phyloP scores from a whole-genome alignment of 495 filamentous ascomycete species.

The Choiromyces venosus region DNA sequence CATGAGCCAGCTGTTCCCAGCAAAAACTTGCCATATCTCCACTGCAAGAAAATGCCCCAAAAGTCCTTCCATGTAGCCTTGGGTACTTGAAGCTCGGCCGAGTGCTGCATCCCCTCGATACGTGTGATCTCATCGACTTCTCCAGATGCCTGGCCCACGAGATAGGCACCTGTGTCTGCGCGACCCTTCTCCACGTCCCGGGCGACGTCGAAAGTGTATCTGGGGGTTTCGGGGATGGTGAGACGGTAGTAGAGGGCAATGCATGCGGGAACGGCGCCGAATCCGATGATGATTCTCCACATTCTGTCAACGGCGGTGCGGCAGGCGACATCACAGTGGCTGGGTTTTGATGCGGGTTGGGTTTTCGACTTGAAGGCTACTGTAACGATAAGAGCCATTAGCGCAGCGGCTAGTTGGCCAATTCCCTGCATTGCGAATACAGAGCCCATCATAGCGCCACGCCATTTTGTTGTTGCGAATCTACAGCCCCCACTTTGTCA shows the following conservation, averaged over 20 bases:
- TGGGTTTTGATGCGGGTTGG: constrained; percentile 45
- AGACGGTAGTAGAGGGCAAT: constrained; percentile 79
- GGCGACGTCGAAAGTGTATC: constrained; percentile 77
- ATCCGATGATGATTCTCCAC: constrained; percentile 75
- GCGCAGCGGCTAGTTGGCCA: constrained; percentile 64
- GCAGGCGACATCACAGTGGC: constrained; percentile 57
- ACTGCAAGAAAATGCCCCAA: constrained; percentile 57
- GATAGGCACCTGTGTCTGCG: constrained; percentile 62
- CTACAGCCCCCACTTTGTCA: constrained; percentile 40
- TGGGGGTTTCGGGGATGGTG: constrained; percentile 72
- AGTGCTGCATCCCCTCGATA: constrained; percentile 45
- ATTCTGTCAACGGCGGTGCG: constrained; percentile 69
- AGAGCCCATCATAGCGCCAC: constrained; percentile 81
- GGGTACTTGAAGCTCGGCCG: constrained; percentile 51
- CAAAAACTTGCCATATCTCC: constrained; percentile 67
- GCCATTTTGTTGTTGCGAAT: constrained; percentile 77
- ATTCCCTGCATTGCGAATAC: constrained; percentile 86
- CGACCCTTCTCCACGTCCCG: constrained; percentile 66
- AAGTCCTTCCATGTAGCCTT: constrained; percentile 65
- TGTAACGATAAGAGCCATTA: constrained; percentile 66
- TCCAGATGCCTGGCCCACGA: constrained; percentile 50
- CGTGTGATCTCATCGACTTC: constrained; percentile 52
- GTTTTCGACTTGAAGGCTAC: constrained; percentile 65
- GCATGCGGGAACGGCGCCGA: constrained; percentile 69
- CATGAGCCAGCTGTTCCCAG: constrained; percentile 74